Conservation (phyloP, 169 alveolate genomes). For the Plasmodium malariae region DNA sequence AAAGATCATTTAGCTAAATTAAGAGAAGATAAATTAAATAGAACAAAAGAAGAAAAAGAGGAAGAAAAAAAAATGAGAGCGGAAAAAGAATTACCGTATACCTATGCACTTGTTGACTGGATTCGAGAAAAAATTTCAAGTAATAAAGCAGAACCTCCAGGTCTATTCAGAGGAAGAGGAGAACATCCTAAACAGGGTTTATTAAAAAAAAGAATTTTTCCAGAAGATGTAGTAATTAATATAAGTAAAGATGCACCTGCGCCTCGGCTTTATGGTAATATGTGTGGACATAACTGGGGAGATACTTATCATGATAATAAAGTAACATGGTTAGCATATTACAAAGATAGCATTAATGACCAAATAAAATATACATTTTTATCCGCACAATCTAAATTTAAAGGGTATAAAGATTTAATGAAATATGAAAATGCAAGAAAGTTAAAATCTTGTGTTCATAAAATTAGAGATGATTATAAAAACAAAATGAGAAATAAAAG, state of each 20-base stretch:
- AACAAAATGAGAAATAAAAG: slow-evolving; percentile 89
- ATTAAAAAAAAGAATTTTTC: slow-evolving; percentile 91
- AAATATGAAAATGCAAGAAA: slow-evolving; percentile 98
- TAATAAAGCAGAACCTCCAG: slow-evolving; percentile 98
- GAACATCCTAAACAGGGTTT: slow-evolving; percentile 98
- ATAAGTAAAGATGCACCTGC: slow-evolving; percentile 96
- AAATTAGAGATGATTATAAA: slow-evolving; percentile 93
- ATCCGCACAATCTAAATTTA: slow-evolving; percentile 96
- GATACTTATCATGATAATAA: slow-evolving; percentile 96
- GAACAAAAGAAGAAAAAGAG: slow-evolving; percentile 89
- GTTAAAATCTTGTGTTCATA: slow-evolving; percentile 90
- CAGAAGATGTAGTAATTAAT: slow-evolving; percentile 96
- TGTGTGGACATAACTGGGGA: slow-evolving; percentile 98
- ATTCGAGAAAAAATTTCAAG: slow-evolving; percentile 94
- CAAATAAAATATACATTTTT: slow-evolving; percentile 95
- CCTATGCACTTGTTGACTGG: slow-evolving; percentile 88
- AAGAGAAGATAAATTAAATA: slow-evolving; percentile 89
- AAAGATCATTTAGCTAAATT: slow-evolving; percentile 85
- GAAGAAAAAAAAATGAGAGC: slow-evolving; percentile 86
- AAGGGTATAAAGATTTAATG: slow-evolving; percentile 95
- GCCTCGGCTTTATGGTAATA: slow-evolving; percentile 92
- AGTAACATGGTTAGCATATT: slow-evolving; percentile 98
- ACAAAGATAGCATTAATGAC: slow-evolving; percentile 94
- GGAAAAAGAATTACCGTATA: slow-evolving; percentile 86
- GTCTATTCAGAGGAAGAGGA: slow-evolving; percentile 99